Evolutionary conservation across 106 monocot species (phyloP).

Genomic region (Cymbidium sinense): DNA sequence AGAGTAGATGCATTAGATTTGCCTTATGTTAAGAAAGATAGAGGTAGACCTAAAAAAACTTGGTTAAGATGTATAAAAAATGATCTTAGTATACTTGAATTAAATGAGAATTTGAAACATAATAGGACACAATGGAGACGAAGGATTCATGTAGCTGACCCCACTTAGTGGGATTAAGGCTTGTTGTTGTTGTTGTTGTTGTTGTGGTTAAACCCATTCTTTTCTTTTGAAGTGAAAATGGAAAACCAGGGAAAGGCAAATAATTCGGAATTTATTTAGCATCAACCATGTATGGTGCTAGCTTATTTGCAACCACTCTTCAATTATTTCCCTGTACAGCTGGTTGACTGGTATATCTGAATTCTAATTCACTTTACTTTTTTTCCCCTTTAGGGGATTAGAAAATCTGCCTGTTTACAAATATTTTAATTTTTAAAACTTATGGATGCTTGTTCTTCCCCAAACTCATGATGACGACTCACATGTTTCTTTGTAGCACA

Average conservation of each 20-base stretch:
- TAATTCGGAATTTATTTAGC: neutral
- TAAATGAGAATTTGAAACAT: no score
- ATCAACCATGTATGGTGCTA: neutral
- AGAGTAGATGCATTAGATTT: no score
- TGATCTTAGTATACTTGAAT: no score
- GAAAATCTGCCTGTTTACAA: neutral
- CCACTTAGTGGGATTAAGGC: no score
- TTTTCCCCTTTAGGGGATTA: neutral
- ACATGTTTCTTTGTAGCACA: slow-evolving; percentile 26
- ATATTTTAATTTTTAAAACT: neutral
- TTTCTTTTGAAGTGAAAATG: neutral
- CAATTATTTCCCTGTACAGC: neutral
- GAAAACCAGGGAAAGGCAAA: neutral
- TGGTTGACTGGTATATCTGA: neutral
- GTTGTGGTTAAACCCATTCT: neutral
- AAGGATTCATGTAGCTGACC: no score
- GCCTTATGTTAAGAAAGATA: no score
- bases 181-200: no score
- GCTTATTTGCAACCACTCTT: neutral
- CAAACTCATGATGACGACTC: neutral
- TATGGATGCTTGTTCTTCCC: neutral
- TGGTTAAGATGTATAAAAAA: no score
- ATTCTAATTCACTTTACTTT: neutral
- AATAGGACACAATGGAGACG: no score
- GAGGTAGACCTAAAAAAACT: no score